phyloP scores from a whole-genome alignment of 768 basidiomycete species.

The Xerocomus potaroensis region DNA sequence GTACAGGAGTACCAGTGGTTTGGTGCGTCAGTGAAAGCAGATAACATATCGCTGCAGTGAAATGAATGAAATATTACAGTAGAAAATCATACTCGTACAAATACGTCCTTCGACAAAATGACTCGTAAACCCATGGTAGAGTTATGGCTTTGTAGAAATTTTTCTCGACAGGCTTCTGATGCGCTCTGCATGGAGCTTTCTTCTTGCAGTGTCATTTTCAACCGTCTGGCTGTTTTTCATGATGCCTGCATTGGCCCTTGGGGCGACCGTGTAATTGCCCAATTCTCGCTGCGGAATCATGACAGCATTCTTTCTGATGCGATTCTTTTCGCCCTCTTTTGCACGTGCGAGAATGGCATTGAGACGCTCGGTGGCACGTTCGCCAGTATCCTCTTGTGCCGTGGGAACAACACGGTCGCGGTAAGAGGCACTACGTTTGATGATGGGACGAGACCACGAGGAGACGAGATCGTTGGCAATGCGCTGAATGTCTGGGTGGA shows the following conservation, averaged over 20 bases:
- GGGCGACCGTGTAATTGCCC: slow-evolving; percentile 78
- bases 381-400: slow-evolving; percentile 39
- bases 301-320: slow-evolving; percentile 75
- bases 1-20: no score
- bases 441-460: slow-evolving; percentile 85
- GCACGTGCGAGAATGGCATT: slow-evolving; percentile 67
- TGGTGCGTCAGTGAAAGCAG: no score
- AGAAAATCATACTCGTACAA: slow-evolving; percentile 7
- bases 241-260: slow-evolving; percentile 52
- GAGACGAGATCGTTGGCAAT: slow-evolving; percentile 82
- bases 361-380: slow-evolving; percentile 48
- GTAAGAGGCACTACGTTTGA: slow-evolving; percentile 83
- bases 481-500: slow-evolving; percentile 74
- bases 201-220: slow-evolving; percentile 68
- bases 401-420: slow-evolving; percentile 67
- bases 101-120: background rate
- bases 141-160: slow-evolving; percentile 30
- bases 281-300: slow-evolving; percentile 75
- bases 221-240: slow-evolving; percentile 49
- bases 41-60: background rate
- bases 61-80: background rate
- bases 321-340: slow-evolving; percentile 61
- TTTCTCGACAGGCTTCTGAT: slow-evolving; percentile 58
- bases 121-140: background rate
- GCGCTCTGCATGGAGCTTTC: slow-evolving; percentile 72